These are phyloP conservation scores for Aspergillus ruber DNA, from an alignment of 2,329 filamentous ascomycete species.

Conservation along the genomic window DNA sequence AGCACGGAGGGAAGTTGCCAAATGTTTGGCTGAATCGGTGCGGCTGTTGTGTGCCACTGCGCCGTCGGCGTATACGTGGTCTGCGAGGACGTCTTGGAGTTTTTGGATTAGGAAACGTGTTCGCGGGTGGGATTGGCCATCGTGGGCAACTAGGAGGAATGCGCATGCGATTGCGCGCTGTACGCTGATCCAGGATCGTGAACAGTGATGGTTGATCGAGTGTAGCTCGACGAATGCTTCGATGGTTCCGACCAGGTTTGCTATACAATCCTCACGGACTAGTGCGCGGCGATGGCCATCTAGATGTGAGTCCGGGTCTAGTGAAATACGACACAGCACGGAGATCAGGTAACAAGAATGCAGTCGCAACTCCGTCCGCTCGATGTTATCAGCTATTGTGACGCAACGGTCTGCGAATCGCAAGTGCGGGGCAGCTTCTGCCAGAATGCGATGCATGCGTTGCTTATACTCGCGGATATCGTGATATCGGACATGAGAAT, in stretches of 20 bases:
- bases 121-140: conserved; percentile 15
- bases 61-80: conserved; percentile 26
- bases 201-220: conserved; percentile 28
- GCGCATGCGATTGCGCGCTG: conserved; percentile 38
- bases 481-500: conserved; percentile 44
- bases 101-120: conserved; percentile 24
- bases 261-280: conserved; percentile 48
- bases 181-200: conserved; percentile 37
- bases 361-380: conserved; percentile 53
- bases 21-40: conserved; percentile 29
- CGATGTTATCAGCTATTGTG: conserved; percentile 44
- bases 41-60: conserved; percentile 17
- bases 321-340: conserved; percentile 52
- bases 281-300: conserved; percentile 28
- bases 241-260: conserved; percentile 47
- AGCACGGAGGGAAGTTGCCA: conserved; percentile 26
- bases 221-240: conserved; percentile 52
- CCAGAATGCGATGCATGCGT: conserved; percentile 48
- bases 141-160: conserved; percentile 30
- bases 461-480: conserved; percentile 51
- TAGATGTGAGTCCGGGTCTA: conserved; percentile 37
- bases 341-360: conserved; percentile 57
- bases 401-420: conserved; percentile 40
- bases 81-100: conserved; percentile 23
- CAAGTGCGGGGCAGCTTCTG: conserved; percentile 51